Evolutionary conservation across 257 asterid genomes (phyloP).

Genomic region (Ballota nigra): DNA sequence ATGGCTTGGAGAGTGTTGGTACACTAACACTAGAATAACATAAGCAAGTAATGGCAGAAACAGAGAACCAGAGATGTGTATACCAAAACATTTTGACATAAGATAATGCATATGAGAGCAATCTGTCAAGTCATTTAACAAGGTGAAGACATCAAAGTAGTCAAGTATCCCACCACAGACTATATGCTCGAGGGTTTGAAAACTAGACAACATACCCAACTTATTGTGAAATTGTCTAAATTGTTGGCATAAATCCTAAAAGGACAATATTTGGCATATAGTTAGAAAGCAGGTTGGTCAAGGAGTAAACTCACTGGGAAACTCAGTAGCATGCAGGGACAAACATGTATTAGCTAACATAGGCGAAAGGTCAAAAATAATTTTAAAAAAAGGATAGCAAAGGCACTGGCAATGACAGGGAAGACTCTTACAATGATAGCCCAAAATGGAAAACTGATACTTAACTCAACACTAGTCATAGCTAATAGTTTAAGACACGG

Average conservation of each 20-base stretch:
- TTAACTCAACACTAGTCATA: neutral
- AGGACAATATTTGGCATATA: neutral
- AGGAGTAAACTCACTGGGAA: neutral
- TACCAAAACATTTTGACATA: neutral
- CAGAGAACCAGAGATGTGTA: neutral
- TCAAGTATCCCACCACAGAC: neutral
- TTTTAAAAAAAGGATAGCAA: neutral
- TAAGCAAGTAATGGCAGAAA: neutral
- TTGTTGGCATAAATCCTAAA: neutral
- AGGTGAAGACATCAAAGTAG: neutral
- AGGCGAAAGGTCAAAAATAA: neutral
- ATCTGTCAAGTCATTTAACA: neutral
- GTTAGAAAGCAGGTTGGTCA: neutral
- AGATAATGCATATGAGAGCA: neutral
- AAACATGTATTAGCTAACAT: neutral
- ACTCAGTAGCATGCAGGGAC: neutral
- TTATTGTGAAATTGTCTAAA: neutral
- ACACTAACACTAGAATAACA: neutral
- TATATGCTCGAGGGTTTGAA: neutral
- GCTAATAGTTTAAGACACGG: slow-evolving; percentile 1
- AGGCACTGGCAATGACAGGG: neutral
- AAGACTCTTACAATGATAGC: neutral
- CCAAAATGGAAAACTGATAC: neutral
- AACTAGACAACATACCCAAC: neutral
- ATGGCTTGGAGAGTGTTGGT: neutral